Percentiles rank a stretch among this genome's conserved stretches.
These are phyloP conservation scores for Desmodesmus armatus DNA, from an alignment of 139 green algal genomes.

Conservation along the genomic window DNA sequence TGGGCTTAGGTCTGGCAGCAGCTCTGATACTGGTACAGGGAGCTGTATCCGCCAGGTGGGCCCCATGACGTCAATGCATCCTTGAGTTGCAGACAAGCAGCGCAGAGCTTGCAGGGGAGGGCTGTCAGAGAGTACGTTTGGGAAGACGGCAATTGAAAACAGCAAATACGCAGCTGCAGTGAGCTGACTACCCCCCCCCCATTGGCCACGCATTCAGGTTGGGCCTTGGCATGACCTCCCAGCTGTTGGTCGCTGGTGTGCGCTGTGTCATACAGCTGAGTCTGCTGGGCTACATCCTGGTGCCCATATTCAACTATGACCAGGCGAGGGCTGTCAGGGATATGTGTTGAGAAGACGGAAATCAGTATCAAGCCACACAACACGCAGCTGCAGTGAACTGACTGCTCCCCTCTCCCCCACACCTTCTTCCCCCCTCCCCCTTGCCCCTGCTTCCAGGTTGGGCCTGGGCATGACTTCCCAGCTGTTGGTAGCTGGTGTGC, in stretches of 20 bases:
- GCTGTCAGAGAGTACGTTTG: background rate
- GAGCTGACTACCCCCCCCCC: too few species aligned
- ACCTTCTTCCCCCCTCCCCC: too few species aligned
- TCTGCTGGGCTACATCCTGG: constrained; percentile 81
- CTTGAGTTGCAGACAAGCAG: constrained; percentile 3
- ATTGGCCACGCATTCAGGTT: background rate
- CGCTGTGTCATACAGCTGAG: constrained; percentile 14
- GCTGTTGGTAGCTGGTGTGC: background rate
- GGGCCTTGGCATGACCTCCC: background rate
- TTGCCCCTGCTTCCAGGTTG: background rate
- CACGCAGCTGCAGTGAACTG: too few species aligned
- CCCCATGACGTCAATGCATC: background rate
- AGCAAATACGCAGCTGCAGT: too few species aligned
- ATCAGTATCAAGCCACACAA: too few species aligned
- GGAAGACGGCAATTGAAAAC: background rate
- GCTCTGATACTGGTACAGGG: background rate
- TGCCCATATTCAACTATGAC: constrained; percentile 78
- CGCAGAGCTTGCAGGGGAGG: constrained; percentile 13
- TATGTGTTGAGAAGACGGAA: background rate
- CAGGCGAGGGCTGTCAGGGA: background rate
- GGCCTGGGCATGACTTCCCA: background rate
- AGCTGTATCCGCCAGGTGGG: background rate
- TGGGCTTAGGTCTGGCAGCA: background rate
- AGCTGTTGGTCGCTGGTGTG: background rate
- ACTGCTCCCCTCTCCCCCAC: too few species aligned